Evolutionary conservation across 139 green algal genomes (phyloP).

Genomic region (Coelastrella sp.): DNA sequence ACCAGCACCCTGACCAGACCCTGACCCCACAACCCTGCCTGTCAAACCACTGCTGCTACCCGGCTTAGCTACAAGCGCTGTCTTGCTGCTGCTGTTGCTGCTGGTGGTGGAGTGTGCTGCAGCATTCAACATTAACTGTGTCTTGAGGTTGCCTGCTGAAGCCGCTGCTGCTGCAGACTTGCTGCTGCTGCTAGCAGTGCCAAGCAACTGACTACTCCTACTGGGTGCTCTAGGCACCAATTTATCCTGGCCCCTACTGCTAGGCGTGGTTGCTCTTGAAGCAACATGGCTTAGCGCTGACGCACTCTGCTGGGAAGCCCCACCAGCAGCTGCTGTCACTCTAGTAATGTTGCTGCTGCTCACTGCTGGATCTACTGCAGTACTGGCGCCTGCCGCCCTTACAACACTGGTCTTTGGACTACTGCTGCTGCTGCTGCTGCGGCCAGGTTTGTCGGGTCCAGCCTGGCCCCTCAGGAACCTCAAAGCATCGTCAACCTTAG

Average conservation of each 20-base stretch:
- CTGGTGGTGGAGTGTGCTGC: not conserved
- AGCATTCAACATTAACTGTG: no score
- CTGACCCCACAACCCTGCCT: not conserved
- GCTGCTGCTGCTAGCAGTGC: not conserved
- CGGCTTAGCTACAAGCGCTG: not conserved
- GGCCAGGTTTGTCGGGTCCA: not conserved
- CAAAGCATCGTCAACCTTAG: slow-evolving; percentile 14
- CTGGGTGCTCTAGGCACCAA: not conserved
- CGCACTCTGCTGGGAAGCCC: not conserved
- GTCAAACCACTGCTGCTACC: not conserved
- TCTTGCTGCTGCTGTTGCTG: not conserved
- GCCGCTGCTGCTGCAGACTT: not conserved
- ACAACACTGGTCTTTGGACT: not conserved
- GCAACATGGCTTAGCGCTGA: not conserved
- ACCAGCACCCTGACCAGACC: not conserved
- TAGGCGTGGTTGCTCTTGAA: not conserved
- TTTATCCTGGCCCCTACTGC: not conserved
- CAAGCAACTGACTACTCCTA: not conserved
- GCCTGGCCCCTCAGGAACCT: not conserved
- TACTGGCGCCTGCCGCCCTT: not conserved
- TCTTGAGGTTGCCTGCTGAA: no score
- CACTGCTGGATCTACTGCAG: not conserved
- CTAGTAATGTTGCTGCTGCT: not conserved
- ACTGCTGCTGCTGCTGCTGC: not conserved
- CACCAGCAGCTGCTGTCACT: not conserved